These are phyloP conservation scores for Leucosporidium scottii DNA, from an alignment of 768 basidiomycete genomes.

Conservation along the genomic window DNA sequence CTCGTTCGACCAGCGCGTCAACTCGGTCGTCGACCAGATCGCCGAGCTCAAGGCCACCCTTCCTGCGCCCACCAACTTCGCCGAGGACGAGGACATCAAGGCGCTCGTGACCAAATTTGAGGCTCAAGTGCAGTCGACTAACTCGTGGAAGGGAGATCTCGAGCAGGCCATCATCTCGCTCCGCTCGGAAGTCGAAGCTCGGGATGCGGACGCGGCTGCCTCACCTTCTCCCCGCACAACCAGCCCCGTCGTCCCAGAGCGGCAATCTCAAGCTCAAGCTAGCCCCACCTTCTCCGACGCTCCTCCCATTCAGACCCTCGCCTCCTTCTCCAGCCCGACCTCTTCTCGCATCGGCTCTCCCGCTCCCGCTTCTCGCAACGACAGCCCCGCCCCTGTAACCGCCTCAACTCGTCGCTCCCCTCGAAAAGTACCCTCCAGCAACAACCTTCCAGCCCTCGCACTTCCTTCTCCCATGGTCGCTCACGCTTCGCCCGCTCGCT, in stretches of 20 bases:
- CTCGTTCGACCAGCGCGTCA: neutral
- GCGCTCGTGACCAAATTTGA: neutral
- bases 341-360: neutral
- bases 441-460: neutral
- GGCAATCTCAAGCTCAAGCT: neutral
- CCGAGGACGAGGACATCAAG: neutral
- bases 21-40: neutral
- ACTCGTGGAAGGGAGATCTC: neutral
- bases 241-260: neutral
- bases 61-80: too few species aligned
- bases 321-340: slow-evolving; percentile 6
- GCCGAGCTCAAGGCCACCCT: neutral
- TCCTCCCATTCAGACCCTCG: neutral
- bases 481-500: neutral
- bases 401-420: neutral
- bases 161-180: neutral
- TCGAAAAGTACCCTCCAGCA: neutral
- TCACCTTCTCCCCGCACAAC: neutral
- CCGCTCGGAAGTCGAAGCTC: neutral
- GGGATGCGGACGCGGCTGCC: too few species aligned
- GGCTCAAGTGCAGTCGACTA: neutral
- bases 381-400: neutral
- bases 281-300: slow-evolving; percentile 1
- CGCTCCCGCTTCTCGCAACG: neutral
- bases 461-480: slow-evolving; percentile 11